Evolutionary conservation across 495 filamentous ascomycete species (phyloP), one percentile per base, ranked within the genome.

Genomic region (Penicillium coprophilum): DNA sequence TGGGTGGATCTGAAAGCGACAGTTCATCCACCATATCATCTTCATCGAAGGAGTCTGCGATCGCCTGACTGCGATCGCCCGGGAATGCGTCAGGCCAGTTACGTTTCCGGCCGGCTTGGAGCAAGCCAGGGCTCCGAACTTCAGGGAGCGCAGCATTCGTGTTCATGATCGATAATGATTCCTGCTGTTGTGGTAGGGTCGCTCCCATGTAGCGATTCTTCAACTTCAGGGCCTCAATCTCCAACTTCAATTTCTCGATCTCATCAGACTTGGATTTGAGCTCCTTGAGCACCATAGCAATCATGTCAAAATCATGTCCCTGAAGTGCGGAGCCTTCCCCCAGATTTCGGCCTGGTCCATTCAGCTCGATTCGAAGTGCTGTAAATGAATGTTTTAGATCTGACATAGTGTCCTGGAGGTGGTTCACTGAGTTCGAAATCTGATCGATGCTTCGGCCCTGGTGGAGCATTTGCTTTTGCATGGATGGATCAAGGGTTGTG

Each of bases 361-460:
- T 74, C 32, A 79, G 36, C 44, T 79, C 75, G 19, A 79, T 72
- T 15, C 73, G 74, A 28, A 79, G 67, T 2, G 74, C 60, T 1
- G 68, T 76, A 51, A 79, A 79, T 15, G 75, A 71, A 32, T 68
- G 57, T 53, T 79, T 79, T 27, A 79, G 57, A 57, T 79, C 76
- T 17, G 65, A 58, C 74, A 79, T 79, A 5, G 74, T 77, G 53
- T 77, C 76, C 31, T 77, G 72, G 4, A 79, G 60, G 39, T 74
- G 68, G 54, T 68, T 74, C 45, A 79, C 76, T 8, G 76, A 77
- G 39, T 51, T 77, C 7, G 74, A 77, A 15, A 79, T 79, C 41
- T 73, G 69, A 51, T 75, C 70, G 31, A 79, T 69, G 55, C 69
- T 79, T 23, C 70, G 60, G 6, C 73, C 74, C 21, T 79, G 76